phyloP scores from a whole-genome alignment of 805 yeast species.

The Lachancea waltii region DNA sequence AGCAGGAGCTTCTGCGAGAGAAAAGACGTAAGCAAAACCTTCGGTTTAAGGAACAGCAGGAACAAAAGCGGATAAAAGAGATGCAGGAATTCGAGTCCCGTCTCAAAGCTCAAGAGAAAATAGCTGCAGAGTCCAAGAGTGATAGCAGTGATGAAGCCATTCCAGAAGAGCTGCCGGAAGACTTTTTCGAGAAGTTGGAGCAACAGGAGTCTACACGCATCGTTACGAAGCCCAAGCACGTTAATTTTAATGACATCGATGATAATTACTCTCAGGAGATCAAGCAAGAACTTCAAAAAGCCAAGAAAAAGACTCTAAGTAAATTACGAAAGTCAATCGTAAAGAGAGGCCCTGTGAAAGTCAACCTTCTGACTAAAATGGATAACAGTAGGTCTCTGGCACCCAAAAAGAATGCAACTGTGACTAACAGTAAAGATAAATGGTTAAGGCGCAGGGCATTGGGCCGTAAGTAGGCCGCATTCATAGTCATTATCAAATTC shows the following conservation, averaged over 20 bases:
- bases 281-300: conserved; percentile 16
- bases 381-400: conserved; percentile 20
- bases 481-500: too few relatives aligned
- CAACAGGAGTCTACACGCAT: conserved; percentile 16
- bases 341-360: conserved; percentile 39
- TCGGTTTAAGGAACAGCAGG: conserved; percentile 30
- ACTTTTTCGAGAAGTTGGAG: conserved; percentile 33
- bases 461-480: conserved; percentile 23
- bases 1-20: conserved; percentile 27
- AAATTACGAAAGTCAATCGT: conserved; percentile 25
- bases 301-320: conserved; percentile 32
- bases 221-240: conserved; percentile 27
- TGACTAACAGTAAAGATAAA: conserved; percentile 28
- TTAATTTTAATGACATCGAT: conserved; percentile 30
- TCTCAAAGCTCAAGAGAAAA: conserved; percentile 3
- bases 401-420: conserved; percentile 24
- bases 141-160: conserved; percentile 15
- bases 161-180: conserved; percentile 37
- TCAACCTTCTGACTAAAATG: conserved; percentile 28
- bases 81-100: conserved; percentile 7
- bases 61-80: conserved; percentile 23
- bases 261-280: conserved; percentile 15
- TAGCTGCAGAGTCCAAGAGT: conserved; percentile 8
- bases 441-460: conserved; percentile 31
- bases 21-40: conserved; percentile 31